Evolutionary conservation across 1,139 yeast genomes (phyloP), one percentile per base, ranked within the genome.

Genomic region (Taphrina pruni): DNA sequence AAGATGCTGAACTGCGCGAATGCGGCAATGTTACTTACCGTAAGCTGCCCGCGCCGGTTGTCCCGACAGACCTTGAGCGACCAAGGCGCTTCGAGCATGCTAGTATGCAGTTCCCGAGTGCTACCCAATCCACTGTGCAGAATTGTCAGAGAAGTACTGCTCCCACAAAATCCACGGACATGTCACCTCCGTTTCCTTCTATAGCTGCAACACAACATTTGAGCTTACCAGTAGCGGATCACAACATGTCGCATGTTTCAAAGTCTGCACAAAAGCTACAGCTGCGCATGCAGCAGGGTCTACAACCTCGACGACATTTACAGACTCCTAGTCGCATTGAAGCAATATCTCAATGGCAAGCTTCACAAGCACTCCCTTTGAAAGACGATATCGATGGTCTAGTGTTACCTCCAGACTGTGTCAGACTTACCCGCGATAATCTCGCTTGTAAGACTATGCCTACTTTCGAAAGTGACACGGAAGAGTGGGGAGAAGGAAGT

Each of bases 401-500:
- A 2, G 60, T 20, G n/a, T 14, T 54, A 9, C 61, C 60, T 11
- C 36, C 17, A 4, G 45, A 20, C 20, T 46, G 38, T 14, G 32
- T 17, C 5, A 41, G 45, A 21, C 55, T 64, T 35, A 36, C 32
- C 11, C 26, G 46, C 17, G 12, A 38, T 4, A 17, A 35, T 7
- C 32, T 14, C 17, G 20, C 12, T 5, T 20, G 50, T 35, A n/a
- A 26, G 7, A 35, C 52, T 8, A 17, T 43, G 32, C 56, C 51
- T 11, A 11, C 11, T 21, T 51, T 66, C 21, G 71, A 60, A 26
- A 57, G 64, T 26, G 71, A 68, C 21, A 69, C 41, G 9, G 67
- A 65, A 14, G 70, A 67, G 11, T 64, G 71, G 69, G 65, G 65
- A 1, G 71, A 69, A 32, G 70, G 65, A 7, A 58, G 62, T 14